Conservation (phyloP, 1,284 basidiomycete genomes). For the Ustilago cynodontis region DNA sequence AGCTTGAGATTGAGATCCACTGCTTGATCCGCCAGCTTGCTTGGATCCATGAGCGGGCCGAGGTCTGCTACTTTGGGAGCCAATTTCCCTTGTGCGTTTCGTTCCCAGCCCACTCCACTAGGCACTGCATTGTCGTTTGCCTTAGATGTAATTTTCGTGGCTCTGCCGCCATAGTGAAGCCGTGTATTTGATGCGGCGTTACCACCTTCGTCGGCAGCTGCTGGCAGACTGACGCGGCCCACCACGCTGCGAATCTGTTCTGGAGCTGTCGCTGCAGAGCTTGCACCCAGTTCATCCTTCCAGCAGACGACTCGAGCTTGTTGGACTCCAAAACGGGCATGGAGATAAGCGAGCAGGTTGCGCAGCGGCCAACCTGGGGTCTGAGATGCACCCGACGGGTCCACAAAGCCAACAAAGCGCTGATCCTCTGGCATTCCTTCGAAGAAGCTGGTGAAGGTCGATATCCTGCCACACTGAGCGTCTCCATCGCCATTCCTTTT, state of each 20-base stretch:
- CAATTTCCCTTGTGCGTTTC: conserved; percentile 85
- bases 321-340: conserved; percentile 66
- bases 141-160: conserved; percentile 24
- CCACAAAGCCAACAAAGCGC: conserved; percentile 76
- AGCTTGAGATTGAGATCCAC: conserved; percentile 96
- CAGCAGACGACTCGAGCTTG: conserved; percentile 72
- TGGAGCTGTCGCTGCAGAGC: background rate
- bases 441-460: conserved; percentile 72
- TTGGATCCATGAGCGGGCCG: conserved; percentile 94
- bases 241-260: conserved; percentile 21
- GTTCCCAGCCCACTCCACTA: conserved; percentile 91
- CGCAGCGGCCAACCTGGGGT: conserved; percentile 95
- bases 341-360: conserved; percentile 82
- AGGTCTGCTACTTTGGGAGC: conserved; percentile 90
- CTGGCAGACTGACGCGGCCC: conserved; percentile 24
- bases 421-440: conserved; percentile 70
- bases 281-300: conserved; percentile 52
- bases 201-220: background rate
- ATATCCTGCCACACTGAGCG: conserved; percentile 25
- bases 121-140: conserved; percentile 70
- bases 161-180: conserved; percentile 8
- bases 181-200: background rate
- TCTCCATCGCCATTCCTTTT: background rate
- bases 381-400: conserved; percentile 82
- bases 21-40: conserved; percentile 87